A percentile compares a stretch with the other conserved stretches of the same genome.
Evolutionary conservation across 2,329 filamentous ascomycete species (phyloP).

Genomic region (Pseudopithomyces chartarum): DNA sequence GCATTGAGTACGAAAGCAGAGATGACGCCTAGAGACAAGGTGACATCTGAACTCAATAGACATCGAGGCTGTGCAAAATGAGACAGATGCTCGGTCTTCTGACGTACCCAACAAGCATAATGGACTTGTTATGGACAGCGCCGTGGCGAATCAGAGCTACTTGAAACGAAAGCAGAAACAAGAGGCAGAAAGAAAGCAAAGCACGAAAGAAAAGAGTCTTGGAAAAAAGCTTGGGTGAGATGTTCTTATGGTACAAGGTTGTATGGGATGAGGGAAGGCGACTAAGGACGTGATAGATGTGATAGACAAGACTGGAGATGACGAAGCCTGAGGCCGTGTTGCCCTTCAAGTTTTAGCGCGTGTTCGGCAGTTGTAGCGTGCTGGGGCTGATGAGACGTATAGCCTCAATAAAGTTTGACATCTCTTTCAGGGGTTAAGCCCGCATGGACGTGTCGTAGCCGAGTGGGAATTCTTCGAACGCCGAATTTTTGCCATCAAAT

Average conservation of each 20-base stretch:
- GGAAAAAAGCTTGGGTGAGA: constrained; percentile 21
- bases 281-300: constrained; percentile 17
- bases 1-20: background rate
- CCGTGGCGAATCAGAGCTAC: constrained; percentile 11
- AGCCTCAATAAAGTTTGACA: background rate
- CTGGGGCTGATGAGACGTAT: background rate
- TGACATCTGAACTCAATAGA: background rate
- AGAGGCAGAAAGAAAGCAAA: constrained; percentile 1
- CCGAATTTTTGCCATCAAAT: no score
- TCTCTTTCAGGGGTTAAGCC: background rate
- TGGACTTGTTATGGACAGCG: background rate
- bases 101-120: background rate
- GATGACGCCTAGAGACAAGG: background rate
- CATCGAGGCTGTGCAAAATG: constrained; percentile 25
- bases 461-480: no score
- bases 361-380: constrained; percentile 1
- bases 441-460: background rate
- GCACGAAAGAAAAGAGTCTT: constrained; percentile 14
- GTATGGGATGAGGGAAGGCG: no score
- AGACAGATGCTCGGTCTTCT: constrained; percentile 9
- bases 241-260: constrained; percentile 12
- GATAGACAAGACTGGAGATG: constrained; percentile 1
- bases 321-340: constrained; percentile 12
- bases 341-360: background rate
- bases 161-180: constrained; percentile 18